Evolutionary conservation across 108 stramenopile species (phyloP).

Genomic region (Parmales sp.): DNA sequence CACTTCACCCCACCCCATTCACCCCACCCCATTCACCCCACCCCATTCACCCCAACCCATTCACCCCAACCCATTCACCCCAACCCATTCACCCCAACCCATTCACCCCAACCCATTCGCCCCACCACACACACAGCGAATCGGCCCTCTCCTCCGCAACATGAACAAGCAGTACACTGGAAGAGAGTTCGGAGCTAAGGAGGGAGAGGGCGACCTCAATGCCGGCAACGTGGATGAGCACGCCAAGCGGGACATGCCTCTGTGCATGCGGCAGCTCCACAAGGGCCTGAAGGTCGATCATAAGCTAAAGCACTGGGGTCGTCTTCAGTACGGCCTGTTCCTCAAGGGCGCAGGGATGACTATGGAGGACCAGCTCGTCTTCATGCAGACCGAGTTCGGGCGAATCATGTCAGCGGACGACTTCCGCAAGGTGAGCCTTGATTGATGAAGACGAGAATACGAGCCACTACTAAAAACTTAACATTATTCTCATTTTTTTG

Average conservation of each 20-base stretch:
- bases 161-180: slow-evolving; percentile 72
- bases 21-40: too few species aligned
- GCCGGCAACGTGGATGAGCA: slow-evolving; percentile 55
- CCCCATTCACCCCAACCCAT: too few species aligned
- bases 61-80: too few species aligned
- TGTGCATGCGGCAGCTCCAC: slow-evolving; percentile 91
- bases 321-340: slow-evolving; percentile 93
- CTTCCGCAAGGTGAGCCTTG: too few species aligned
- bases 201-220: slow-evolving; percentile 35
- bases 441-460: too few species aligned
- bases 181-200: slow-evolving; percentile 16
- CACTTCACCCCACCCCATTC: too few species aligned
- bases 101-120: too few species aligned
- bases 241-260: slow-evolving; percentile 69
- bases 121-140: too few species aligned
- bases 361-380: slow-evolving; percentile 81
- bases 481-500: too few species aligned
- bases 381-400: slow-evolving; percentile 83
- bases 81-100: too few species aligned
- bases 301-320: slow-evolving; percentile 87
- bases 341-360: slow-evolving; percentile 88
- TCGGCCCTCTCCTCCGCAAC: slow-evolving; percentile 68
- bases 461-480: too few species aligned
- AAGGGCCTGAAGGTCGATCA: slow-evolving; percentile 62
- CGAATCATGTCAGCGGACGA: slow-evolving; percentile 64